These are phyloP conservation scores for Echinochloa phyllopogon DNA, from an alignment of 176 grass and related monocot genomes.

Conservation along the genomic window DNA sequence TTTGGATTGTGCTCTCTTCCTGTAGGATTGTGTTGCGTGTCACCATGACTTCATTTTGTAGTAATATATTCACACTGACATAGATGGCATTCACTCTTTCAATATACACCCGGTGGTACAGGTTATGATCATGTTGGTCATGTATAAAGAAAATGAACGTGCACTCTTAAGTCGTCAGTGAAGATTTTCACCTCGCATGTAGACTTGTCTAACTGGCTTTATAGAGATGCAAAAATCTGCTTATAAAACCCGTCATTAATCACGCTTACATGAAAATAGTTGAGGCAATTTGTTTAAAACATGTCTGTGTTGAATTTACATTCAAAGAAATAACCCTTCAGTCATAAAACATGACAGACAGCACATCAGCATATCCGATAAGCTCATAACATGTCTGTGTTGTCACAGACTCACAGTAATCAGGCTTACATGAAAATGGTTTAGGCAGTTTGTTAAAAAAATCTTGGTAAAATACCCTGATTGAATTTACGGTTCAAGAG, in stretches of 20 bases:
- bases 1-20: slow-evolving; percentile 7
- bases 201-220: slow-evolving; percentile 97
- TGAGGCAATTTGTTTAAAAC: too few species aligned
- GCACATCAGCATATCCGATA: not conserved
- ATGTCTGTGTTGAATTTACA: too few species aligned
- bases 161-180: slow-evolving; percentile 83
- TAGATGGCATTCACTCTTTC: not conserved
- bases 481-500: not conserved
- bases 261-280: too few species aligned
- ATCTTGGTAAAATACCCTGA: not conserved
- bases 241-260: not conserved
- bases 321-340: too few species aligned
- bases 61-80: not conserved
- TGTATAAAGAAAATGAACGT: slow-evolving; percentile 83
- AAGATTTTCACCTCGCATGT: slow-evolving; percentile 90
- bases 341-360: not conserved
- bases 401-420: not conserved
- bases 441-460: not conserved
- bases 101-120: slow-evolving; percentile 5
- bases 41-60: not conserved
- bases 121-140: slow-evolving; percentile 98
- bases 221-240: slow-evolving; percentile 62
- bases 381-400: not conserved
- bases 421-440: slow-evolving; percentile 9
- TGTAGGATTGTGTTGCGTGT: not conserved